These are phyloP conservation scores for Lobosporangium transversale DNA, from an alignment of 192 early-diverging fungal species.

Conservation along the genomic window DNA sequence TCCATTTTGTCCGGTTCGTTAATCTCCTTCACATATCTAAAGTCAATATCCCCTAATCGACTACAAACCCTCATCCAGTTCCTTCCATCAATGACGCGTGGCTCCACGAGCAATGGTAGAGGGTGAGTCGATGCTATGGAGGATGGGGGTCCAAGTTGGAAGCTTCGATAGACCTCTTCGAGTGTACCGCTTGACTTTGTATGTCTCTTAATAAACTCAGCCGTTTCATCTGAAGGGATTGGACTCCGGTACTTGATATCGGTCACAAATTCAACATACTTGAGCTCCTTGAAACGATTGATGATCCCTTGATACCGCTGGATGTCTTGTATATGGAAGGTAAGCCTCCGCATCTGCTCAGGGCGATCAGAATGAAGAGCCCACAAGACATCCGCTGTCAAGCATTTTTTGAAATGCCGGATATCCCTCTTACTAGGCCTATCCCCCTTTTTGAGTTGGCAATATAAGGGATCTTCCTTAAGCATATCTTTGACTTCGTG, in stretches of 20 bases:
- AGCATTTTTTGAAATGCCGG: neutral
- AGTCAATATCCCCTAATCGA: too few species aligned
- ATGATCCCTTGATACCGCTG: neutral
- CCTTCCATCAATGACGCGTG: too few species aligned
- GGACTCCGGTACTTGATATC: neutral
- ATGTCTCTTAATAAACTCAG: neutral
- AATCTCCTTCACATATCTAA: too few species aligned
- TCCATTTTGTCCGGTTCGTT: too few species aligned
- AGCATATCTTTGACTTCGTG: too few species aligned
- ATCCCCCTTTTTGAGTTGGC: neutral
- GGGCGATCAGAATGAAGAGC: slow-evolving; percentile 1
- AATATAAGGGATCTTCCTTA: neutral
- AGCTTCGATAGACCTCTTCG: too few species aligned
- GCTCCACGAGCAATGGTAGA: too few species aligned
- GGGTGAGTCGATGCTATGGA: too few species aligned
- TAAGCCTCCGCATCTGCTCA: slow-evolving; percentile 1
- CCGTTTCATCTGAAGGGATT: neutral
- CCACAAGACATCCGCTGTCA: neutral
- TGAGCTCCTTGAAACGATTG: neutral
- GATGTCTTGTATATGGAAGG: neutral
- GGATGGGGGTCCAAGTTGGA: too few species aligned
- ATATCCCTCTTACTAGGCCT: neutral
- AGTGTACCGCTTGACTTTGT: too few species aligned
- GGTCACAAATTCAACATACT: too few species aligned
- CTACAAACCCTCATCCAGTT: too few species aligned